Evolutionary conservation across 1,139 yeast species (phyloP), one percentile per base, ranked within the genome.

Genomic region (Blastobotrys persicus): DNA sequence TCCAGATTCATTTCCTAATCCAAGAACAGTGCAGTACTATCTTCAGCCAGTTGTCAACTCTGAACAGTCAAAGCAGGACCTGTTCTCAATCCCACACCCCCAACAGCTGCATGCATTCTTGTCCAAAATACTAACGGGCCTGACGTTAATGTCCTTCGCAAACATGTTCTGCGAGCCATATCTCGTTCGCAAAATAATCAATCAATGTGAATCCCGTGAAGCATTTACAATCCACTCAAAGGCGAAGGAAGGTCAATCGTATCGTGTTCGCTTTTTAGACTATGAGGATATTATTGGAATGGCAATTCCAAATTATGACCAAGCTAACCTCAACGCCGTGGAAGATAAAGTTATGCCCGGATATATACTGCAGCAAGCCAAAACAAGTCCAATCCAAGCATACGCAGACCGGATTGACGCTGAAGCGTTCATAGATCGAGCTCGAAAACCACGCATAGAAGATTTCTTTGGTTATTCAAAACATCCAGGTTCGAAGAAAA

Each of bases 1-100:
- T 2, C 57, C 59, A 3, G 49, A 48, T 1, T 45, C 44, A 3
- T 61, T 61, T 49, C 65, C 65, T 2, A 40, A 50, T 13, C 26
- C 42, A 9, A 50, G 48, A 28, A 41, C 52, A 20, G 38, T 54
- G 28, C 43, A 47, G 13, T 51, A 48, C 32, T 58, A 58, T 42
- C 44, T 56, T 18, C 50, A 47, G 23, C 62, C 62, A 2, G 28
- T 48, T 3, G 50, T 53, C 13, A 41, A 46, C 31, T 23, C 28
- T 23, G 28, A 23, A 23, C 14, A 18, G 28, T 18, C 28, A 5
- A 18, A 9, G 4, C 26, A 18, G 3, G 13, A 18, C n/a, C n/a
- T 37, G 4, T 37, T 37, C 14, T 16, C 17, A 16, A 7, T 37
- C 9, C 41, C 41, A 7, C 13, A 37, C 19, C 26, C 41, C 2